A percentile compares a stretch with the other conserved stretches of the same genome.
Conservation (phyloP, 257 asterid species). For the Schizonepeta tenuifolia region DNA sequence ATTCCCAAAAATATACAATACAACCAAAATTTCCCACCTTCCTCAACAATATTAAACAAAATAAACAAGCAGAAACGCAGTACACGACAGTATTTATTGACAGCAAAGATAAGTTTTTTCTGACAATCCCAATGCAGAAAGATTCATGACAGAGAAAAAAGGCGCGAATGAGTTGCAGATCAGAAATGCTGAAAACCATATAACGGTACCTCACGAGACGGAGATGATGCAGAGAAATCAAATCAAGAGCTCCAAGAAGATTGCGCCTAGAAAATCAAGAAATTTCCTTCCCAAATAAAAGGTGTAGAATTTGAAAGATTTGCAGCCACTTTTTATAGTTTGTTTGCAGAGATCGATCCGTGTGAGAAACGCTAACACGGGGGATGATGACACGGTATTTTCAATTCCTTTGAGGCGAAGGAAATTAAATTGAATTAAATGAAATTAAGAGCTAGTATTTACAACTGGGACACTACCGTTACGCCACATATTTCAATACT, state of each 20-base stretch:
- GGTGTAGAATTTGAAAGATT: neutral
- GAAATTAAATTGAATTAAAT: neutral
- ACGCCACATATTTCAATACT: neutral
- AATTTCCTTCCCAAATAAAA: neutral
- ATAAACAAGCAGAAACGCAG: neutral
- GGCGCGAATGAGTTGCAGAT: neutral
- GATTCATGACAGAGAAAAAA: neutral
- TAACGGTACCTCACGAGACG: constrained; percentile 29
- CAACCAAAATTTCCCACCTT: neutral
- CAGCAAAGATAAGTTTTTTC: neutral
- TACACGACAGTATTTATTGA: neutral
- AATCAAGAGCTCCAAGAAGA: neutral
- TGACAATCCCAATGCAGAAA: constrained; percentile 11
- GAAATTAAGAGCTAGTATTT: neutral
- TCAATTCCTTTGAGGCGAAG: neutral
- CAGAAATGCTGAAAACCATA: neutral
- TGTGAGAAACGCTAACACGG: constrained; percentile 35
- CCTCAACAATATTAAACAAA: neutral
- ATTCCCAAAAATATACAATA: neutral
- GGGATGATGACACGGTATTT: constrained; percentile 13
- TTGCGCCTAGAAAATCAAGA: neutral
- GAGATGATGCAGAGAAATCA: neutral
- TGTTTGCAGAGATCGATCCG: constrained; percentile 6
- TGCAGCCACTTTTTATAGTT: constrained; percentile 7
- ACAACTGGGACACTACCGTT: constrained; percentile 3